A percentile compares a stretch with the other conserved stretches of the same genome.
These are phyloP conservation scores for Dionaea muscipula DNA, from an alignment of 179 eudicot genomes.

Conservation along the genomic window DNA sequence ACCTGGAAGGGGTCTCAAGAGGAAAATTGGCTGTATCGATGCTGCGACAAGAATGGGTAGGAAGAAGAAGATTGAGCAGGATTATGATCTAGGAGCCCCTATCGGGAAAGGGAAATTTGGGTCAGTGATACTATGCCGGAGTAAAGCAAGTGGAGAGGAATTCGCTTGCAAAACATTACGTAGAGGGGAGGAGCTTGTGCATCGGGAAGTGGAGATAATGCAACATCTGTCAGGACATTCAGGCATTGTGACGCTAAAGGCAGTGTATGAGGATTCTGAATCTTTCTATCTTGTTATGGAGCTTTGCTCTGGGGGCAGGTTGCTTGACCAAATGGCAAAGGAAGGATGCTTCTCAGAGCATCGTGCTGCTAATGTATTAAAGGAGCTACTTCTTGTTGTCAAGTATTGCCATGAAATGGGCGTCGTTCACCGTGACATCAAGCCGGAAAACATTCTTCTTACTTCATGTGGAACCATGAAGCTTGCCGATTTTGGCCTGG, in stretches of 20 bases:
- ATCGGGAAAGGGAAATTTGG: constrained; percentile 86
- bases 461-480: constrained; percentile 61
- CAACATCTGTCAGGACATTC: constrained; percentile 86
- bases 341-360: constrained; percentile 59
- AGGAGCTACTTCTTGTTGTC: constrained; percentile 65
- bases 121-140: constrained; percentile 68
- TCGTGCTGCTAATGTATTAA: constrained; percentile 65
- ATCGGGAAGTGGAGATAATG: constrained; percentile 93
- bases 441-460: constrained; percentile 92
- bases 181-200: constrained; percentile 86
- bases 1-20: constrained; percentile 62
- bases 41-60: constrained; percentile 69
- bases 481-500: constrained; percentile 92
- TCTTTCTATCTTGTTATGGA: constrained; percentile 90
- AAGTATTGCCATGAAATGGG: constrained; percentile 98
- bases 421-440: constrained; percentile 83
- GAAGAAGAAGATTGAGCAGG: constrained; percentile 77
- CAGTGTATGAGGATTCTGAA: constrained; percentile 73
- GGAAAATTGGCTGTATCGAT: constrained; percentile 92
- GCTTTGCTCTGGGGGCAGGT: constrained; percentile 74
- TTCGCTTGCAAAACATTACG: constrained; percentile 72
- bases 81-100: constrained; percentile 45
- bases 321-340: constrained; percentile 78
- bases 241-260: constrained; percentile 70
- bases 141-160: constrained; percentile 51